Percentiles rank a stretch among this genome's conserved stretches.
Conservation (phyloP, 2,329 filamentous ascomycete species). For the Diaporthe batatas region DNA sequence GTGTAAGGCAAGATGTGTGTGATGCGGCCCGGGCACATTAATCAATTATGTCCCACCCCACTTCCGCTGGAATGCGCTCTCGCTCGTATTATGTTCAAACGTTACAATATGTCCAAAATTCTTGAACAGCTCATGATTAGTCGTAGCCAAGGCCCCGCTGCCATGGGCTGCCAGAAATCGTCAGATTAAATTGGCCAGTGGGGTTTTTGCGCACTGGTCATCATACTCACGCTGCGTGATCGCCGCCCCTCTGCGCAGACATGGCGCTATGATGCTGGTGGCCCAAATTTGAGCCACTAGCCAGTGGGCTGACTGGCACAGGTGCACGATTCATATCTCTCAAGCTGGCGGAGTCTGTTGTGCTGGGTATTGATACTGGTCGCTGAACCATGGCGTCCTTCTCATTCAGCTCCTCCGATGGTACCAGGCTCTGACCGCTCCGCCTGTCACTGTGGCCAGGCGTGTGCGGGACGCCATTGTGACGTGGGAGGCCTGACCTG, state of each 20-base stretch:
- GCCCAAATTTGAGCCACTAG: constrained; percentile 51
- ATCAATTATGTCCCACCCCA: constrained; percentile 18
- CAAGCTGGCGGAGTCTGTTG: constrained; percentile 43
- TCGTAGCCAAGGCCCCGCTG: constrained; percentile 70
- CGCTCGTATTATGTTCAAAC: constrained; percentile 32
- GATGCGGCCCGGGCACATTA: constrained; percentile 30
- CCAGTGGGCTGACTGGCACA: constrained; percentile 47
- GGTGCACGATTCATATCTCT: constrained; percentile 44
- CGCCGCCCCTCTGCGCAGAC: constrained; percentile 54
- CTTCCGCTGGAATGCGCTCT: constrained; percentile 4
- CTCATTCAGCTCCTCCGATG: constrained; percentile 48
- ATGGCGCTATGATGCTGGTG: constrained; percentile 57
- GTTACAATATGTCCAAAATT: constrained; percentile 17
- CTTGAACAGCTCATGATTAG: constrained; percentile 42
- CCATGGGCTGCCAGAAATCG: constrained; percentile 60
- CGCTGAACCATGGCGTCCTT: constrained; percentile 35
- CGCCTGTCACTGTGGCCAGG: constrained; percentile 53
- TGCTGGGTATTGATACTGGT: constrained; percentile 47
- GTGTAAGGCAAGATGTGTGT: constrained; percentile 2
- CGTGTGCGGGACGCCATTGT: constrained; percentile 8
- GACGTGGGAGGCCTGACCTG: constrained; percentile 32
- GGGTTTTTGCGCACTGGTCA: constrained; percentile 1
- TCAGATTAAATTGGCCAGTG: constrained; percentile 43
- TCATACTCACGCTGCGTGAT: constrained; percentile 60
- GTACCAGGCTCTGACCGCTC: constrained; percentile 64